Evolutionary conservation across 306 rosid species (phyloP).

Genomic region (Canavalia ensiformis): DNA sequence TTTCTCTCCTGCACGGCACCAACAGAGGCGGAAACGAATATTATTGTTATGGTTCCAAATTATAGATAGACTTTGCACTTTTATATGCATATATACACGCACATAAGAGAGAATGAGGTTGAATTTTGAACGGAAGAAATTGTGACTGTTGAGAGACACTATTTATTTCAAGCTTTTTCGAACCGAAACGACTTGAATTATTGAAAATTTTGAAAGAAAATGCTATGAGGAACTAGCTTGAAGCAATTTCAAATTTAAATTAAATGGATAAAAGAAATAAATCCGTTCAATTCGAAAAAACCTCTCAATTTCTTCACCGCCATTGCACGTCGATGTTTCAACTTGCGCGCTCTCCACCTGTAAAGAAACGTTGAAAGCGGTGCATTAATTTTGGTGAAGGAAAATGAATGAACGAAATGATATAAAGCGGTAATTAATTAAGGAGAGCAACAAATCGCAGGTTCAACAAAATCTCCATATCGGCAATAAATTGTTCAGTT

Average conservation of each 20-base stretch:
- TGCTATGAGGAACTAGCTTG: background rate
- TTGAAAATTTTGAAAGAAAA: constrained; percentile 40
- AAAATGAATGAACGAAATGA: constrained; percentile 40
- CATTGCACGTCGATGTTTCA: constrained; percentile 73
- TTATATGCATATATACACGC: background rate
- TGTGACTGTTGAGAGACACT: constrained; percentile 31
- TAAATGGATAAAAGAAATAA: constrained; percentile 8
- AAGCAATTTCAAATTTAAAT: constrained; percentile 40
- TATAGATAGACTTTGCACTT: background rate
- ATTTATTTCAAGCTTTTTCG: constrained; percentile 34
- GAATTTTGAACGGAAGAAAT: constrained; percentile 31
- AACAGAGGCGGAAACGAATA: constrained; percentile 24
- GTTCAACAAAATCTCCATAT: constrained; percentile 20
- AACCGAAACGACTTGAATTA: constrained; percentile 42
- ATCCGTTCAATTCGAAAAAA: constrained; percentile 46
- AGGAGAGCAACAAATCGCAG: constrained; percentile 45
- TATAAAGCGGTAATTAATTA: constrained; percentile 41
- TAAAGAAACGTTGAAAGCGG: constrained; percentile 41
- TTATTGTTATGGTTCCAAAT: constrained; percentile 22
- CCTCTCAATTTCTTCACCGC: constrained; percentile 62
- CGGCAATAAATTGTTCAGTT: constrained; percentile 37
- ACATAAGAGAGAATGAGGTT: background rate
- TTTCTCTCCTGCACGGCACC: constrained; percentile 67
- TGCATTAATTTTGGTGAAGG: constrained; percentile 38
- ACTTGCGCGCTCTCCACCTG: constrained; percentile 79